Conservation (phyloP, 1,284 basidiomycete species). For the Ustilago tritici region DNA sequence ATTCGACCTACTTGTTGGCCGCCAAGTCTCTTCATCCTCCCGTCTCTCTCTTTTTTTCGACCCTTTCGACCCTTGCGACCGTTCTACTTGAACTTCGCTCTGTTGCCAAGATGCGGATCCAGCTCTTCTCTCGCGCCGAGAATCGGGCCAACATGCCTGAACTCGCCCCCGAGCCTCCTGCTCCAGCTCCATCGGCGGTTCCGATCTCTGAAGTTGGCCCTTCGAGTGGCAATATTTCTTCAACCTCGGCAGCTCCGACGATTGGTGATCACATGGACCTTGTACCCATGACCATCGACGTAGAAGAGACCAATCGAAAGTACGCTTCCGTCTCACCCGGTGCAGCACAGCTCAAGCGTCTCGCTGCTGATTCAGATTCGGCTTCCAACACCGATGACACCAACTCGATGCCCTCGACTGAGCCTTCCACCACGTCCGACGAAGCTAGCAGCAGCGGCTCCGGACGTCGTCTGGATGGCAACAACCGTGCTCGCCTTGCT, state of each 20-base stretch:
- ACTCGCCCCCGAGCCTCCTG: not conserved
- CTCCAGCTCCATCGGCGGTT: not conserved
- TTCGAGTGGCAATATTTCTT: not conserved
- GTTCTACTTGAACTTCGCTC: not conserved
- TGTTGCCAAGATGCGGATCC: slow-evolving; percentile 1
- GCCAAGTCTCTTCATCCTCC: slow-evolving; percentile 6
- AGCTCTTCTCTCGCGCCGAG: slow-evolving; percentile 7
- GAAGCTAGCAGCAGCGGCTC: slow-evolving; percentile 33
- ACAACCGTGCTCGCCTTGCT: slow-evolving; percentile 27
- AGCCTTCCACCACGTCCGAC: slow-evolving; percentile 42
- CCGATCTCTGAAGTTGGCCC: not conserved
- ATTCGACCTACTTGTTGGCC: slow-evolving; percentile 3
- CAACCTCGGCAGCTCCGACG: not conserved
- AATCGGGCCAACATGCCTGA: not conserved
- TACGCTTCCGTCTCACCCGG: slow-evolving; percentile 31
- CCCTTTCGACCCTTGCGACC: not conserved
- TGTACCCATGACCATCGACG: slow-evolving; percentile 37
- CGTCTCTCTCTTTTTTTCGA: not conserved
- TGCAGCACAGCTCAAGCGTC: slow-evolving; percentile 35
- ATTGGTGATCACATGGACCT: slow-evolving; percentile 6
- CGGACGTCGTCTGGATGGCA: not conserved
- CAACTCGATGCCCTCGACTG: slow-evolving; percentile 38
- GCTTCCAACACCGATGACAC: slow-evolving; percentile 40
- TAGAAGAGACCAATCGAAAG: slow-evolving; percentile 42
- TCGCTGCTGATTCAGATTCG: slow-evolving; percentile 35